Evolutionary conservation across 140 eudicot species (phyloP).

Genomic region (Anethum foeniculum): DNA sequence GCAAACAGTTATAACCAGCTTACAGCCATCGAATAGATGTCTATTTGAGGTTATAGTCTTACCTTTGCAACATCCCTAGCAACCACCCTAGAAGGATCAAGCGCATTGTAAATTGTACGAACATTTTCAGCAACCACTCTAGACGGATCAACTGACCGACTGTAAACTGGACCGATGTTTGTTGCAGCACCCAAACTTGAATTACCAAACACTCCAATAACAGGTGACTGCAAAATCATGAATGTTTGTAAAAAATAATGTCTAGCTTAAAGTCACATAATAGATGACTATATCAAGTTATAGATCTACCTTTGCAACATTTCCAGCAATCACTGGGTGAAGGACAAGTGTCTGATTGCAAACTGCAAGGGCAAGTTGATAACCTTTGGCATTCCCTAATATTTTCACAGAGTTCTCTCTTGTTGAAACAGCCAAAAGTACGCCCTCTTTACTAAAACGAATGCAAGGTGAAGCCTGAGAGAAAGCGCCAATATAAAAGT

Average conservation of each 20-base stretch:
- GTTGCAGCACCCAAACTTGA: no score
- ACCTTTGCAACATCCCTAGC: not conserved
- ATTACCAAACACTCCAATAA: conserved; percentile 23
- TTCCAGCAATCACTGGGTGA: not conserved
- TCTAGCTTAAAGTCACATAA: not conserved
- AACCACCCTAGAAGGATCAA: not conserved
- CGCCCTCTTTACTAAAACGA: conserved; percentile 52
- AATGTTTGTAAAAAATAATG: not conserved
- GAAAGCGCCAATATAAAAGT: not conserved
- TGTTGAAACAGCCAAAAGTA: conserved; percentile 66
- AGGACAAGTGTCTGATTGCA: conserved; percentile 27
- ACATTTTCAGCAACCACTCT: no score
- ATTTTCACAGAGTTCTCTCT: conserved; percentile 56
- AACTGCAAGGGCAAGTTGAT: conserved; percentile 21
- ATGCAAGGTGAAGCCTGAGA: conserved; percentile 71
- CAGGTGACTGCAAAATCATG: not conserved
- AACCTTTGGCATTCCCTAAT: conserved; percentile 60
- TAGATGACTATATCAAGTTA: not conserved
- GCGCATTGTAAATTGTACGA: no score
- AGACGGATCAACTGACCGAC: no score
- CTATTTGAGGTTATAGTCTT: not conserved
- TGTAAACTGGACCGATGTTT: no score
- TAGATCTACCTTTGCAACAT: not conserved
- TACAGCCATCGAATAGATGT: not conserved
- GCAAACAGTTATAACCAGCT: not conserved